Conservation (phyloP, 2,329 filamentous ascomycete genomes). For the Calonectria pauciramosa region DNA sequence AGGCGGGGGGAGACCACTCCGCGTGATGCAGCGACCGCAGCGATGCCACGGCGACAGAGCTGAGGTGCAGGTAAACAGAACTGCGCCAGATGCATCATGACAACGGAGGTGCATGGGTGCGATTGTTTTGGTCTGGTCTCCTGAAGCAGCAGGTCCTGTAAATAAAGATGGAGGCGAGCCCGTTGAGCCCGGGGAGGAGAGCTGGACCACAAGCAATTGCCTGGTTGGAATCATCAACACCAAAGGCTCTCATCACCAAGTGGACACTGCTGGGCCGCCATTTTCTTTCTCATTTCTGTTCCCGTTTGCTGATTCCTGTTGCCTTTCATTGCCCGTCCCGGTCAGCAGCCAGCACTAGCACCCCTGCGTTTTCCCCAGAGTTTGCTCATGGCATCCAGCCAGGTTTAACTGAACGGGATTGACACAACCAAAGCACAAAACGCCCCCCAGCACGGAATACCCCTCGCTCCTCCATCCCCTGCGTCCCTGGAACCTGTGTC, state of each 20-base stretch:
- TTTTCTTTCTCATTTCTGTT: not conserved
- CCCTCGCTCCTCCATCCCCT: slow-evolving; percentile 34
- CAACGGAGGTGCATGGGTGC: slow-evolving; percentile 31
- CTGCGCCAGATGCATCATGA: slow-evolving; percentile 39
- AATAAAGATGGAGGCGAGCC: slow-evolving; percentile 20
- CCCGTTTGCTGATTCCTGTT: slow-evolving; percentile 19
- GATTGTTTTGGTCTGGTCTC: slow-evolving; percentile 19
- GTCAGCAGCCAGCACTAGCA: slow-evolving; percentile 9
- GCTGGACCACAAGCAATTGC: not conserved
- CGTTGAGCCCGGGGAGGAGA: not conserved
- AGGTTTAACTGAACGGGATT: slow-evolving; percentile 7
- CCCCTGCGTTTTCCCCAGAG: slow-evolving; percentile 35
- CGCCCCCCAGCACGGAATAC: slow-evolving; percentile 6
- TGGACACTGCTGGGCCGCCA: not conserved
- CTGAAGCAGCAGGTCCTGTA: not conserved
- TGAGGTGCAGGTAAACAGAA: slow-evolving; percentile 45
- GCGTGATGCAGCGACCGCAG: slow-evolving; percentile 40
- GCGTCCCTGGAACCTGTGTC: slow-evolving; percentile 38
- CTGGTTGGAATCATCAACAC: slow-evolving; percentile 24
- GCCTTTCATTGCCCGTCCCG: slow-evolving; percentile 5
- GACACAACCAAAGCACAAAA: not conserved
- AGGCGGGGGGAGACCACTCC: slow-evolving; percentile 23
- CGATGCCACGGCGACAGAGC: slow-evolving; percentile 46
- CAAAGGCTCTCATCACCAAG: slow-evolving; percentile 14
- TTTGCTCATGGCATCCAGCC: slow-evolving; percentile 19